These are phyloP conservation scores for Trichoderma koningii DNA, from an alignment of 2,329 filamentous ascomycete species.

Conservation along the genomic window DNA sequence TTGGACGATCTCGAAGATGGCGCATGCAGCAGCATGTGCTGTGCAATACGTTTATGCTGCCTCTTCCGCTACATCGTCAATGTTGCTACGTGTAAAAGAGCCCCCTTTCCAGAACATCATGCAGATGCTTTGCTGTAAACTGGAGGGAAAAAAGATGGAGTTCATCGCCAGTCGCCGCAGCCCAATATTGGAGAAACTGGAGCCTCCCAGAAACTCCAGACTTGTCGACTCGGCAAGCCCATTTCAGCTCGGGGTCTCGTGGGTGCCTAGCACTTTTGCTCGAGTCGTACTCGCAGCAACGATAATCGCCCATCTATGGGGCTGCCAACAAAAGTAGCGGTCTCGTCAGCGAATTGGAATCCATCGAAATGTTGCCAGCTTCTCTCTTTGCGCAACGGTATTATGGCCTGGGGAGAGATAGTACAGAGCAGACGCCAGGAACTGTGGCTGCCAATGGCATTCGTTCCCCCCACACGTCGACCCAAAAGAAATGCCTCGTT, in stretches of 20 bases:
- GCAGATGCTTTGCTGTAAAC: neutral
- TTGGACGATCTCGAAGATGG: too few species aligned
- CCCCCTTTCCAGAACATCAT: conserved; percentile 20
- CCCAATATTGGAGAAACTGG: conserved; percentile 9
- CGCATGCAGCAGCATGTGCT: too few species aligned
- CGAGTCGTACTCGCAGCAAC: neutral
- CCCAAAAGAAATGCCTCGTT: too few species aligned
- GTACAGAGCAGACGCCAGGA: too few species aligned
- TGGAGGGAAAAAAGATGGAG: neutral
- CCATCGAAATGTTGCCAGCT: too few species aligned
- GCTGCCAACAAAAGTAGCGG: neutral
- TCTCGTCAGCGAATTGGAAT: too few species aligned
- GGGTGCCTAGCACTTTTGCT: conserved; percentile 3
- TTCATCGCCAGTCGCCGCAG: neutral
- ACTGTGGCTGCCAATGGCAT: too few species aligned
- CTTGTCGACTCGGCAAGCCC: neutral
- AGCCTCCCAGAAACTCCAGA: neutral
- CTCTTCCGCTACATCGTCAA: neutral
- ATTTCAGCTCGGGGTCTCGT: conserved; percentile 18
- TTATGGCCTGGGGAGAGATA: too few species aligned
- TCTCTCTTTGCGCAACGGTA: too few species aligned
- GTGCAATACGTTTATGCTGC: too few species aligned
- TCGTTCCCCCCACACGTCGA: too few species aligned
- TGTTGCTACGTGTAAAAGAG: neutral
- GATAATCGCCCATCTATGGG: neutral